Percentiles rank a stretch among this genome's conserved stretches.
Evolutionary conservation across 2,329 filamentous ascomycete genomes (phyloP).

Genomic region (Colletotrichum echinochloae): DNA sequence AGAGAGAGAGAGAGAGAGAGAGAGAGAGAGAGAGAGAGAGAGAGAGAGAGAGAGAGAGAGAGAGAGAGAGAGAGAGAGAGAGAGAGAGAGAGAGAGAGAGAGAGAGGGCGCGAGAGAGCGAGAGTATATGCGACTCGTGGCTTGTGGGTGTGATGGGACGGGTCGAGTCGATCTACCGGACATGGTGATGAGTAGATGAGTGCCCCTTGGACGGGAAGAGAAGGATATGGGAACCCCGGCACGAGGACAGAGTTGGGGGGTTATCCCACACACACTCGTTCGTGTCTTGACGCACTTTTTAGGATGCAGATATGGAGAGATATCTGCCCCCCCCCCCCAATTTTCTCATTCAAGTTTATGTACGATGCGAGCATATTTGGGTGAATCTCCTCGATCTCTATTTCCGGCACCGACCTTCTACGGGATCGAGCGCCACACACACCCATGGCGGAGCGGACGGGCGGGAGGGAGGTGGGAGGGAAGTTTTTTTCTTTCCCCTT

Average conservation of each 20-base stretch:
- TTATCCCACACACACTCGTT: neutral
- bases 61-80: neutral
- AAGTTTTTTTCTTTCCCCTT: no score
- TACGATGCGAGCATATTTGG: neutral
- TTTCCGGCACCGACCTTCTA: neutral
- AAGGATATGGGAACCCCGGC: neutral
- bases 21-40: neutral
- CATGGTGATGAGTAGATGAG: neutral
- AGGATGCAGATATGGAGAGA: neutral
- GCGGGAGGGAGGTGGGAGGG: no score
- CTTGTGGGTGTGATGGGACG: neutral
- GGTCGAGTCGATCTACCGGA: neutral
- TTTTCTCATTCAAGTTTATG: neutral
- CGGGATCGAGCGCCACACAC: neutral
- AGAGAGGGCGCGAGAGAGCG: no score
- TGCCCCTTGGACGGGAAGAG: neutral
- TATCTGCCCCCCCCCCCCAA: no score
- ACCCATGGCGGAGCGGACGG: no score
- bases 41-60: no score
- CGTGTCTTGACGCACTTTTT: slow-evolving; percentile 11
- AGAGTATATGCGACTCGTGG: neutral
- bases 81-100: neutral
- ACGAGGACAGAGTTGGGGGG: slow-evolving; percentile 23
- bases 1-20: no score
- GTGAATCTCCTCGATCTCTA: neutral